Base-by-base conservation (phyloP, 108 stramenopile genomes). In the Nannochloropsis granulata region DNA sequence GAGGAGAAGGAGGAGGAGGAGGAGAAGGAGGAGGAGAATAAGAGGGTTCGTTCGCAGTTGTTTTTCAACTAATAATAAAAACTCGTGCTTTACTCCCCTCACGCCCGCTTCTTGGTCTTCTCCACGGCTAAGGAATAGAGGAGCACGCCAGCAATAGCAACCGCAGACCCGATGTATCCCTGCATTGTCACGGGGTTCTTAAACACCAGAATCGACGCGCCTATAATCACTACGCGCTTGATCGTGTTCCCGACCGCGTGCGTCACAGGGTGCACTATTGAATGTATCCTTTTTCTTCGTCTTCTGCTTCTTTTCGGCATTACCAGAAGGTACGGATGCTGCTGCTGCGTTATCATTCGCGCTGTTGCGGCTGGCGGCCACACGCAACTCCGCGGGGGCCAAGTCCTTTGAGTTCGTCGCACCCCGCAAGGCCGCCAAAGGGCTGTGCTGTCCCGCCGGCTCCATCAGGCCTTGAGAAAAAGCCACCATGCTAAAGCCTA, bases 241-340 rank as follows among this genome's bases (percentile, higher is more conserved):
- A 98, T 97, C 83, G 96, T 97, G 93, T 98, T 98, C 80, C 98
- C 98, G 81, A 98, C 98, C 71, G 98, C 98, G 86, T 96, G 96
- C 79, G 90, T 90, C 12, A 90, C 86, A 25, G 90, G 84, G 81
- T 85, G 84, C 43, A 96, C 56, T 71, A n/a, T 71, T 71, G 56
- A 71, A 71, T 16, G 10, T n/a, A n/a, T 71, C 56, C n/a, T 71
- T 71, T 71, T 71, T 71, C 56, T 71, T 71, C 2, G 2, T 71
- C n/a, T 71, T 71, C 0, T 71, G 5, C 56, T 71, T n/a, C 56
- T n/a, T 71, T n/a, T 16, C 21, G 2, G 56, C 34, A 34, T 34
- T 34, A 5, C 5, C 34, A 34, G 34, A 34, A 3, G 34, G 34
- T 34, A 34, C 1, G 34, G 34, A 34, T 34, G 34, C 2, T 34